Evolutionary conservation across 2,329 filamentous ascomycete species (phyloP).

Genomic region (Lecanoromycetidae sp.): DNA sequence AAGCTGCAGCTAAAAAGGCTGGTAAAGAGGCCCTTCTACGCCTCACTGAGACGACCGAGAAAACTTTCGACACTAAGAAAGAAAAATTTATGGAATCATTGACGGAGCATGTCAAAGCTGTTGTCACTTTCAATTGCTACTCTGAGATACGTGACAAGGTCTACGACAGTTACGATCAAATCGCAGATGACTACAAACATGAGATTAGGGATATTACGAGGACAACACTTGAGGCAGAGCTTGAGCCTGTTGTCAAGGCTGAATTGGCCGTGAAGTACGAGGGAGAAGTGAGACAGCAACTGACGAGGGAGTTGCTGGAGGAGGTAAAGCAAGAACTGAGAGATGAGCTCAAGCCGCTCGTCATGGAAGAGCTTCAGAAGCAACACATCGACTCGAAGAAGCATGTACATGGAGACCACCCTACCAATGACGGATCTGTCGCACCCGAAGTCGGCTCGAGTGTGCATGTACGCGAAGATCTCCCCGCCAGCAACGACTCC

Average conservation of each 20-base stretch:
- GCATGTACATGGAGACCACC: no score
- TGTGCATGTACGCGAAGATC: no score
- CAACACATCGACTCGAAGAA: no score
- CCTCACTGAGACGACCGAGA: neutral
- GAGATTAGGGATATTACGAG: conserved; percentile 1
- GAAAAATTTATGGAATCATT: conserved; percentile 8
- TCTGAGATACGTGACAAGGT: conserved; percentile 7
- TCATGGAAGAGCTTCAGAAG: conserved; percentile 1
- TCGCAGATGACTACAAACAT: neutral
- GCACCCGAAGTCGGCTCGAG: no score
- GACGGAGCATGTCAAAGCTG: neutral
- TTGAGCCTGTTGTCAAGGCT: conserved; percentile 7
- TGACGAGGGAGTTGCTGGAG: neutral
- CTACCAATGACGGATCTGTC: no score
- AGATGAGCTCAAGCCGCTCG: neutral
- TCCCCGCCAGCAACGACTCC: no score
- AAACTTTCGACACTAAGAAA: neutral
- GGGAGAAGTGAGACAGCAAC: neutral
- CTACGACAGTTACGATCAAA: neutral
- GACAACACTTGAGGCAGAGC: neutral
- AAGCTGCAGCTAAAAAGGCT: neutral
- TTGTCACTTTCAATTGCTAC: neutral
- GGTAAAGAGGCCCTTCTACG: no score
- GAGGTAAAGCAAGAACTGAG: neutral
- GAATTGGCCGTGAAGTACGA: conserved; percentile 2